These are phyloP conservation scores for Suillus paluster DNA, from an alignment of 768 basidiomycete species.

Conservation along the genomic window DNA sequence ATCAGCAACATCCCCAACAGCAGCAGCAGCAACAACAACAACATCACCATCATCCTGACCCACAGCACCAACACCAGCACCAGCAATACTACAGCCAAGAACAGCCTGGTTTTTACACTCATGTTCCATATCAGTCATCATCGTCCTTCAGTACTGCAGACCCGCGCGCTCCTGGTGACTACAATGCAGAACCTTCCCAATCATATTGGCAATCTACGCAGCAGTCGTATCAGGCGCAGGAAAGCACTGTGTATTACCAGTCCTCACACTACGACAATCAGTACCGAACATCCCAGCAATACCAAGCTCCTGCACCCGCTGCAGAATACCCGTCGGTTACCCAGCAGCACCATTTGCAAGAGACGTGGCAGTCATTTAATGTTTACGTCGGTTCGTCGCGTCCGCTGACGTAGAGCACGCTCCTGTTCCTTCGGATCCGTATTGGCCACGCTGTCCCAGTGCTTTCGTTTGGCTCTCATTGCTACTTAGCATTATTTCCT, in stretches of 20 bases:
- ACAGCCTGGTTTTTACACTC: conserved; percentile 9
- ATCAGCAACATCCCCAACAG: conserved; percentile 19
- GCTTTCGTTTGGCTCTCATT: conserved; percentile 8
- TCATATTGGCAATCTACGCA: conserved; percentile 19
- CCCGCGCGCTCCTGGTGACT: conserved; percentile 8
- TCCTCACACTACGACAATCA: conserved; percentile 2
- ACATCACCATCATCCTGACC: conserved; percentile 26
- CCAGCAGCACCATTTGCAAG: conserved; percentile 61
- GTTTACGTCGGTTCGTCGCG: conserved; percentile 46
- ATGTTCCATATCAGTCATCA: conserved; percentile 11
- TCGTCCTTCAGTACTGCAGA: neutral
- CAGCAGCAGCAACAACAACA: conserved; percentile 27
- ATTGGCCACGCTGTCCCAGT: conserved; percentile 5
- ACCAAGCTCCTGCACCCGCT: conserved; percentile 23
- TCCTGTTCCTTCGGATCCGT: neutral
- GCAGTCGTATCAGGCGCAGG: conserved; percentile 8
- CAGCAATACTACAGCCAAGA: conserved; percentile 15
- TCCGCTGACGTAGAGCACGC: conserved; percentile 11
- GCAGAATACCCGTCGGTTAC: conserved; percentile 48
- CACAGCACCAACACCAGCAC: conserved; percentile 2
- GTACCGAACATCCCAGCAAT: conserved; percentile 19
- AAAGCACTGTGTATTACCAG: conserved; percentile 10
- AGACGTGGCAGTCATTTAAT: conserved; percentile 75
- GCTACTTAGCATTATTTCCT: conserved; percentile 4
- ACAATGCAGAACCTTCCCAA: conserved; percentile 8